Evolutionary conservation across 2,329 filamentous ascomycete genomes (phyloP), one percentile per base, ranked within the genome.

Genomic region (Cladorrhinum sp.): DNA sequence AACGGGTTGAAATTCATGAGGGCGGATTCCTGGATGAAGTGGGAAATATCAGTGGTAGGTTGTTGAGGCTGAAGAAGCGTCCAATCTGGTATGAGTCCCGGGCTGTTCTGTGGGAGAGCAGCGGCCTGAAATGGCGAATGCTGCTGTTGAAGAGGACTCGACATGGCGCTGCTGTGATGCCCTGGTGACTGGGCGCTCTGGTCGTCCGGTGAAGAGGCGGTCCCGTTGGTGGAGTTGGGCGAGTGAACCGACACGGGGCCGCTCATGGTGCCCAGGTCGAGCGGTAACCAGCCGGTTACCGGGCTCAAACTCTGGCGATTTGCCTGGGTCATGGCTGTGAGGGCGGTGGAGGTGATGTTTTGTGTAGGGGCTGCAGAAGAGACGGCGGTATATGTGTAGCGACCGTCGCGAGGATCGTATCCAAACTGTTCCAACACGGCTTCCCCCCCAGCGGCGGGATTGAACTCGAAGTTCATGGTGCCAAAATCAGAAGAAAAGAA

Each of bases 381-480:
- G 61, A 74, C 75, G 65, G 77, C 78, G 74, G 71, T 63, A 62
- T 78, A 79, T 65, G 81, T 79, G 71, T 83, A 84, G 72, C 80
- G 80, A 20, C 42, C 42, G 67, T 83, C 79, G 75, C 81, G 79
- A 70, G 80, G 80, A 73, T 87, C 82, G 76, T 81, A 87, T 68
- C 76, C 74, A 67, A 79, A 80, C 71, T 87, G 78, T 72, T 87
- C 84, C 72, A 87, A 72, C 71, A 87, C 80, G 72, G 79, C 82
- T 74, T 69, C 69, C 54, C 87, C 83, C 74, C 79, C 80, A 75
- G 79, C 79, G 72, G 78, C 77, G 73, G 77, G 71, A 75, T 82
- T 82, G 77, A 84, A 87, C 72, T 86, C 82, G 78, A 83, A 81
- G 76, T 80, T 82, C 85, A 82, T 82, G 73, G 72, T 81, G 68